Base-by-base conservation (phyloP, 1,284 basidiomycete genomes). In the Hortiboletus rubellus region DNA sequence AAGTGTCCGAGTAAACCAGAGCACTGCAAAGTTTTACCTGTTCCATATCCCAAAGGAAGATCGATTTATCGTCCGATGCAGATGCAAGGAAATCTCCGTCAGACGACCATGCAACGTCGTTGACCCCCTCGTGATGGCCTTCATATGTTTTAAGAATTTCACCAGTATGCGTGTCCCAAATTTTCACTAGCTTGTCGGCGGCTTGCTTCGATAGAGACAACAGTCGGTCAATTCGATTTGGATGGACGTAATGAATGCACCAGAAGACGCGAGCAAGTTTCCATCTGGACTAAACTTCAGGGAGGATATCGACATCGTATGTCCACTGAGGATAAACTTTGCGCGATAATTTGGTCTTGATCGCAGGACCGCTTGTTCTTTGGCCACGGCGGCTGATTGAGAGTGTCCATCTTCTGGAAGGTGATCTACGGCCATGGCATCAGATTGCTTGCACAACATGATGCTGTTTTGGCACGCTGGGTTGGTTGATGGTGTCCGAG, bases 41-140 rank as follows among this genome's bases (percentile, higher is more conserved):
- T 65, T 90, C 85, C 63, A 91, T 72, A 62, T 82, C 83, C 92
- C 93, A 95, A 63, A 97, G 82, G 41, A 86, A 82, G 50, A 95
- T 83, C 0, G 87, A 87, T 63, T 89, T 89, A 73, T 97, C 95
- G 70, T 98, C 95, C 4, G 92, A 95, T 2, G 92, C 94, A 46
- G 91, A 92, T 1, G 94, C 92, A 40, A 98, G 72, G 68, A 87
- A 90, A 58, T 89, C 82, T 27, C 87, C 87, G 67, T 95, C 90
- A 42, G 77, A 77, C 0, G 93, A 93, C 87, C 94, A 94, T 12
- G 92, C 87, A 61, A 97, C 75, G 67, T 96, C 93, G 52, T 92
- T 94, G 58, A 97, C 85, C 2, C 95, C 95, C 72, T 89, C 84
- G 11, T 78, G 81, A 66, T 92, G 91, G 1, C 86, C 87, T 55